Base-by-base conservation (phyloP, 176 grass and related monocot genomes). In the Eragrostis curvula region DNA sequence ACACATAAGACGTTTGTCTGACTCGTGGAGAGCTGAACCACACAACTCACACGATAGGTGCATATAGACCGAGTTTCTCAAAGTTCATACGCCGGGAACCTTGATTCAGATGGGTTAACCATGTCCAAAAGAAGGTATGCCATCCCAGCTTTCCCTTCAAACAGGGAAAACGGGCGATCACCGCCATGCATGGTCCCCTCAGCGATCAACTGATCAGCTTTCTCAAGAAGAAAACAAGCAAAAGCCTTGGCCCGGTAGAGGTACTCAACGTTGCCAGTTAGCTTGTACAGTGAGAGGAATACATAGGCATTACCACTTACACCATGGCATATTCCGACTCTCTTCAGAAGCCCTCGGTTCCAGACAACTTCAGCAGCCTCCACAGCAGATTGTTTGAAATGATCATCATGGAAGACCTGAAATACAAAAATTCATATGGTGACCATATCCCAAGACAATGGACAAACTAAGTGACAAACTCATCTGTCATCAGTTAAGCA, bases 101-200 rank as follows among this genome's bases (percentile, higher is more conserved):
- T 85, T 6, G 96, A 88, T 25, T 93, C 84, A 1, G 82, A 86
- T 27, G 90, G 92, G 10, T 81, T 89, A 41, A 87, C 72, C 92
- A 95, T 95, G 83, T 95, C 88, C 18, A 98, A 48, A 48, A 98
- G 88, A 71, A 98, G 89, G 79, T 91, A 89, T 9, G 92, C 90
- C 88, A 91, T 95, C 65, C 96, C 96, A 68, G 88, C 96, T 68
- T 91, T 89, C 55, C 96, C 96, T 88, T 98, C 96, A 73, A 95
- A 98, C 68, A 95, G 77, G 32, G 96, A 98, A 82, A 91, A 95
- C 28, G 92, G 90, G 29, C 84, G 88, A 74, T 95, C 90, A 32
- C 92, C 96, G n/a, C 92, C 67, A 83, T 95, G 92, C 92, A 98
- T 91, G 27, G 17, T 51, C 27, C 89, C 96, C 8, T 98, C 75